Evolutionary conservation across 1,139 yeast genomes (phyloP).

Genomic region (Meyerozyma elateridarum): DNA sequence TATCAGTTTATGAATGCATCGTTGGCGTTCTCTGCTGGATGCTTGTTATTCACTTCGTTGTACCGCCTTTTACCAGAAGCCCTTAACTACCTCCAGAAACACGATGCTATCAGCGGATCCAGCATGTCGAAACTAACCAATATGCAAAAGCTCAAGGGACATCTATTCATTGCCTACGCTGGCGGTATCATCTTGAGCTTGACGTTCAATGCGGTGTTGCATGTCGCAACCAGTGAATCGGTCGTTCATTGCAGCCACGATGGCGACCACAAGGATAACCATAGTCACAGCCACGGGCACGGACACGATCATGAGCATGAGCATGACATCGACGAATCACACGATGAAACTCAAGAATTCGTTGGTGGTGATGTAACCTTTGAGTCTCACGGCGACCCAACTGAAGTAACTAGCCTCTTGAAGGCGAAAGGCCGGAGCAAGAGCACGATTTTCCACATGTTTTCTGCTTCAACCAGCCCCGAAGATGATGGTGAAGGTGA

Average conservation of each 20-base stretch:
- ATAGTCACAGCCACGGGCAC: constrained; percentile 8
- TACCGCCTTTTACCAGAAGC: constrained; percentile 72
- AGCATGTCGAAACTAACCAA: constrained; percentile 8
- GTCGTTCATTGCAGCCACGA: constrained; percentile 72
- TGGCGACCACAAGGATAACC: constrained; percentile 24
- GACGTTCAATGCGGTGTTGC: constrained; percentile 58
- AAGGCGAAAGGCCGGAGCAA: constrained; percentile 9
- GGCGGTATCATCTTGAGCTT: constrained; percentile 61
- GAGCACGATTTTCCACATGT: constrained; percentile 25
- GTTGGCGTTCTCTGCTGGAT: constrained; percentile 72
- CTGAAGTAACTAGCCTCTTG: neutral
- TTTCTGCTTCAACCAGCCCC: constrained; percentile 16
- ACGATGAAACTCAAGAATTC: constrained; percentile 6
- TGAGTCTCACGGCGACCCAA: neutral
- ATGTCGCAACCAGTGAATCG: constrained; percentile 72
- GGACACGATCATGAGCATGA: constrained; percentile 11
- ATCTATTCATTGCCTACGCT: constrained; percentile 48
- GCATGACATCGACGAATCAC: constrained; percentile 3
- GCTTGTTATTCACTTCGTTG: constrained; percentile 69
- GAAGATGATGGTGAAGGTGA: constrained; percentile 35
- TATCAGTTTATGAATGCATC: constrained; percentile 60
- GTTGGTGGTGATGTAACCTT: too few relatives aligned
- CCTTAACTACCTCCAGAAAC: constrained; percentile 28
- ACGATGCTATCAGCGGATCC: constrained; percentile 16
- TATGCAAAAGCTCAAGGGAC: constrained; percentile 21